Base-by-base conservation (phyloP, 2,329 filamentous ascomycete species). In the Verticillium nonalfalfae region DNA sequence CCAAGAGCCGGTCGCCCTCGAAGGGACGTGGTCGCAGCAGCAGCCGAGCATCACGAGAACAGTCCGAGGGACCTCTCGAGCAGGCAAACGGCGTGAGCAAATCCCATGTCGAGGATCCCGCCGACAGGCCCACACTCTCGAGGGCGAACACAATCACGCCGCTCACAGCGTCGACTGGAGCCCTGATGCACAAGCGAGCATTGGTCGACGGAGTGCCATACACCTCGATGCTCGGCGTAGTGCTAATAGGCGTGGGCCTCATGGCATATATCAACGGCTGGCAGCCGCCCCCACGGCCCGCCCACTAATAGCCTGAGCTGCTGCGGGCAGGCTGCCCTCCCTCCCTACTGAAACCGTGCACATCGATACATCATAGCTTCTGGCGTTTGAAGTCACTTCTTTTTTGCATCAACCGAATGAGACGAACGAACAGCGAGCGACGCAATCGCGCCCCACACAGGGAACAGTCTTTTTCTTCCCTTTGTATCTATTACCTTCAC, bases 211-310 rank as follows among this genome's bases (percentile, higher is more conserved):
- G 84, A 61, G 79, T 90, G 62, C 91, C 91, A 15, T 94, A 93
- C 70, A 88, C 89, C 50, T 93, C 90, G 1, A 92, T 94, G 84
- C 76, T 95, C 56, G 89, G 91, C 11, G 91, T 95, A 36, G 90
- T 95, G 33, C 75, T 95, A 61, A 78, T 95, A 63, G 91, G 91
- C 36, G 89, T 95, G 78, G 90, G 91, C 14, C 74, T 95, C 66
- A 95, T 95, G 91, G 90, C 90, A 52, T 93, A 93, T 74, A 81
- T 95, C 67, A 95, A 95, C 70, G 89, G 89, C 59, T 94, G 90
- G 90, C 89, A 92, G 68, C 70, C 77, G 34, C 75, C 78, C 61
- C 72, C 73, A 31, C 75, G 71, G 58, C 63, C 75, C 55, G 72
- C 75, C 40, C 71, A 69, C 59, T 77, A 62, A 69, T n/a, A 21